Evolutionary conservation across 768 basidiomycete genomes (phyloP).

Genomic region (Boletus rubropictus): DNA sequence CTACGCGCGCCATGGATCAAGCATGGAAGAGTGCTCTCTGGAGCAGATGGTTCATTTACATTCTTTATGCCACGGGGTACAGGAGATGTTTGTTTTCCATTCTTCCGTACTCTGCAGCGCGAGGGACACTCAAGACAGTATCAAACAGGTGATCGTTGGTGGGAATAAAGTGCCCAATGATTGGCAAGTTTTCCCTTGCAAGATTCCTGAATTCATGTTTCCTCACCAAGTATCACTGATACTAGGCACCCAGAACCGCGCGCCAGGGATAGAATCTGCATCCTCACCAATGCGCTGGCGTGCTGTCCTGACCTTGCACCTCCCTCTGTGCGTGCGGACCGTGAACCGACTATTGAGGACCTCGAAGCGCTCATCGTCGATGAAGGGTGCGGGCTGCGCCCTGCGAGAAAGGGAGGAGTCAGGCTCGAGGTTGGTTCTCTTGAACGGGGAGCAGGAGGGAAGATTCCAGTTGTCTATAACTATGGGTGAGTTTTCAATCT

Average conservation of each 20-base stretch:
- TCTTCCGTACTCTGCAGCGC: neutral
- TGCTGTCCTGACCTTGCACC: constrained; percentile 55
- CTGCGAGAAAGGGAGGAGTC: constrained; percentile 62
- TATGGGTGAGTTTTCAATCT: constrained; percentile 47
- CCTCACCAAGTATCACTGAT: neutral
- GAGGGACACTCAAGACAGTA: neutral
- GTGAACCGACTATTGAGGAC: constrained; percentile 46
- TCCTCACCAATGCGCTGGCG: constrained; percentile 47
- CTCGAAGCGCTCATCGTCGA: constrained; percentile 43
- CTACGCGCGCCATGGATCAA: constrained; percentile 46
- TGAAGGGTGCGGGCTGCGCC: constrained; percentile 60
- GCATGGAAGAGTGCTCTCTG: constrained; percentile 31
- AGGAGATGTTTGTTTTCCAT: constrained; percentile 34
- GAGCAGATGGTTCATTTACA: constrained; percentile 26
- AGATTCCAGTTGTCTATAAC: constrained; percentile 53
- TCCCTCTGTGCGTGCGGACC: constrained; percentile 42
- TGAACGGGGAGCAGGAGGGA: constrained; percentile 22
- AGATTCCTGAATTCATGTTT: too few species aligned
- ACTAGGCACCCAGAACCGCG: constrained; percentile 60
- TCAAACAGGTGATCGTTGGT: constrained; percentile 47
- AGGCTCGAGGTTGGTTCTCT: constrained; percentile 48
- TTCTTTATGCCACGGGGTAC: constrained; percentile 35
- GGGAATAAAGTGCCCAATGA: constrained; percentile 55
- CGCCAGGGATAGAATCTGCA: constrained; percentile 54
- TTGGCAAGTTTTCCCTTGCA: constrained; percentile 38